Conservation (phyloP, 768 basidiomycete species). For the Candolleomyces eurysporus region DNA sequence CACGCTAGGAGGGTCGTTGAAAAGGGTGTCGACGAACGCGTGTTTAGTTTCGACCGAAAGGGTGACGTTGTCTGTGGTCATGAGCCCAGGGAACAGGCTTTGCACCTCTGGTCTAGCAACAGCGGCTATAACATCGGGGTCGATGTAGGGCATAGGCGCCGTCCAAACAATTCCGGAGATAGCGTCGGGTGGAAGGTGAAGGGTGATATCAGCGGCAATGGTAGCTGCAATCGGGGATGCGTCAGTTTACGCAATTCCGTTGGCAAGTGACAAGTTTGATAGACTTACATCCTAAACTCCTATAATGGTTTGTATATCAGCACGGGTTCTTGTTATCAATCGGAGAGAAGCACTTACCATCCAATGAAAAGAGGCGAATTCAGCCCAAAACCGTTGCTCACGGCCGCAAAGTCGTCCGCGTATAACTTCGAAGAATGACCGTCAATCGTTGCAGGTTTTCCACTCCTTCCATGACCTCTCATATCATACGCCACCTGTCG, state of each 20-base stretch:
- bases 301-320: conserved; percentile 5
- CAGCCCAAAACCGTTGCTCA: conserved; percentile 25
- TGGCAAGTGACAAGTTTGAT: not conserved
- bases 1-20: conserved; percentile 22
- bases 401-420: conserved; percentile 31
- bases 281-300: conserved; percentile 28
- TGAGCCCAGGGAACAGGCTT: conserved; percentile 19
- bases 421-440: conserved; percentile 25
- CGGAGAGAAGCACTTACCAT: conserved; percentile 22
- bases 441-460: conserved; percentile 24
- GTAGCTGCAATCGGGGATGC: conserved; percentile 15
- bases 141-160: conserved; percentile 23
- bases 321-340: not conserved
- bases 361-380: conserved; percentile 27
- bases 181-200: conserved; percentile 21
- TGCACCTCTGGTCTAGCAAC: conserved; percentile 21
- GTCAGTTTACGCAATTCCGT: not conserved
- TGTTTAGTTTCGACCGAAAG: conserved; percentile 16
- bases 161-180: conserved; percentile 28
- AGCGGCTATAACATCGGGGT: conserved; percentile 16
- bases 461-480: conserved; percentile 32
- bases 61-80: conserved; percentile 20
- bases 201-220: conserved; percentile 25
- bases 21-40: conserved; percentile 25
- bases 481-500: conserved; percentile 32